phyloP scores from a whole-genome alignment of 805 yeast species.

The Schwanniomyces vanrijiae region DNA sequence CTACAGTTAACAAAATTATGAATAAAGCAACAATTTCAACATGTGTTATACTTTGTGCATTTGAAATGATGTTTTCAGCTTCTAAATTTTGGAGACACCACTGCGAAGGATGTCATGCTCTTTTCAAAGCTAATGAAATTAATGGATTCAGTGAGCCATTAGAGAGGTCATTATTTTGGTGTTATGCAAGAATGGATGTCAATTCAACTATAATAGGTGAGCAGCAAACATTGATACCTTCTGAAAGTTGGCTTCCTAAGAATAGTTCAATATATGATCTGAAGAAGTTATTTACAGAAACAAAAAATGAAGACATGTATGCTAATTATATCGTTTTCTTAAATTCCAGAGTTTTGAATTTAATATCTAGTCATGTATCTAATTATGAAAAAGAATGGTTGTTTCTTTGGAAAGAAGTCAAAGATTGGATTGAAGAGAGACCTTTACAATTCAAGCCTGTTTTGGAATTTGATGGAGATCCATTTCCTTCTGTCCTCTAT shows the following conservation, averaged over 20 bases:
- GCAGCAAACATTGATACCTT: slow-evolving; percentile 32
- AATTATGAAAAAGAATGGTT: slow-evolving; percentile 39
- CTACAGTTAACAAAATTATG: slow-evolving; percentile 29
- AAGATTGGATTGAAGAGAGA: slow-evolving; percentile 36
- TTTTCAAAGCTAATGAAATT: slow-evolving; percentile 35
- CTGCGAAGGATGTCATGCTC: slow-evolving; percentile 34
- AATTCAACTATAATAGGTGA: slow-evolving; percentile 37
- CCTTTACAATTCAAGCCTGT: slow-evolving; percentile 35
- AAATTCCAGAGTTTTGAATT: slow-evolving; percentile 33
- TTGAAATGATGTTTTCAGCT: slow-evolving; percentile 42
- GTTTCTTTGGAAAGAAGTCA: slow-evolving; percentile 37
- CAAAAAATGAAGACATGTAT: slow-evolving; percentile 30
- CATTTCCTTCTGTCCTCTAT: slow-evolving; percentile 37
- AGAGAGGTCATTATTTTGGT: slow-evolving; percentile 44
- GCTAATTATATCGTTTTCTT: slow-evolving; percentile 42
- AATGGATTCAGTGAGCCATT: slow-evolving; percentile 34
- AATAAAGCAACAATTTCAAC: slow-evolving; percentile 30
- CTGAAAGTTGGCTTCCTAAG: slow-evolving; percentile 35
- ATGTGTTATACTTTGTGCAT: slow-evolving; percentile 41
- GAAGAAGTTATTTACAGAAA: slow-evolving; percentile 17
- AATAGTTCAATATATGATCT: slow-evolving; percentile 19
- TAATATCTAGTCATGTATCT: slow-evolving; percentile 19
- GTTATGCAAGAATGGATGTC: slow-evolving; percentile 43
- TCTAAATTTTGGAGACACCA: slow-evolving; percentile 40
- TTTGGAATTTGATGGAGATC: slow-evolving; percentile 26